Evolutionary conservation across 2,329 filamentous ascomycete genomes (phyloP).

Genomic region (Alternaria alternata): DNA sequence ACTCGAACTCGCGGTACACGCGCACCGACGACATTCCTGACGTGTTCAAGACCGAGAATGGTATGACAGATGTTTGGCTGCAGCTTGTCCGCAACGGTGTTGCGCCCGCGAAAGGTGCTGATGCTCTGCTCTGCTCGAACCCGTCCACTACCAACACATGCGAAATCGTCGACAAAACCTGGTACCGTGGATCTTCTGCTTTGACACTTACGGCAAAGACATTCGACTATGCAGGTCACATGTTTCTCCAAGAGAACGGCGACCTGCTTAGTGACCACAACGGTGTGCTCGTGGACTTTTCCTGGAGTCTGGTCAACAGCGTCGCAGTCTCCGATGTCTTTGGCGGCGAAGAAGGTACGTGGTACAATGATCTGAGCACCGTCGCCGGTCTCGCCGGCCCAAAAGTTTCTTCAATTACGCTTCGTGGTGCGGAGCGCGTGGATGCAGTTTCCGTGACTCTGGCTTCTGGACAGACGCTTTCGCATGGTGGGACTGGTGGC

Average conservation of each 20-base stretch:
- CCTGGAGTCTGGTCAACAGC: constrained; percentile 26
- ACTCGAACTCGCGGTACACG: constrained; percentile 72
- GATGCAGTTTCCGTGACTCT: constrained; percentile 62
- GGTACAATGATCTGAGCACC: constrained; percentile 64
- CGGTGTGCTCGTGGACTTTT: constrained; percentile 66
- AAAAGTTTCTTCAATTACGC: constrained; percentile 52
- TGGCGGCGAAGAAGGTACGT: constrained; percentile 61
- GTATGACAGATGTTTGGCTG: constrained; percentile 68
- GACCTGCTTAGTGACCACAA: constrained; percentile 70
- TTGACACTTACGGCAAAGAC: constrained; percentile 58
- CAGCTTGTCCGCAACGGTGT: constrained; percentile 54
- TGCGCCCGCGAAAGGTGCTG: constrained; percentile 32
- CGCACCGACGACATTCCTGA: constrained; percentile 62
- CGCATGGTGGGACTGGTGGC: constrained; percentile 65
- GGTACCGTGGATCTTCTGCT: constrained; percentile 64
- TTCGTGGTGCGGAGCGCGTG: constrained; percentile 60
- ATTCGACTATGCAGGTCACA: constrained; percentile 64
- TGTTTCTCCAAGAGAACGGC: constrained; percentile 66
- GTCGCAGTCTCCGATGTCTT: constrained; percentile 49
- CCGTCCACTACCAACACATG: constrained; percentile 62
- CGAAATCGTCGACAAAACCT: constrained; percentile 73
- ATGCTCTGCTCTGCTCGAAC: constrained; percentile 62
- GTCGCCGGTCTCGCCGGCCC: constrained; percentile 47
- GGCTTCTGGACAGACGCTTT: constrained; percentile 58
- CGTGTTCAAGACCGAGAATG: constrained; percentile 61